Evolutionary conservation across 2,329 filamentous ascomycete genomes (phyloP).

Genomic region (Zalaria sp.): DNA sequence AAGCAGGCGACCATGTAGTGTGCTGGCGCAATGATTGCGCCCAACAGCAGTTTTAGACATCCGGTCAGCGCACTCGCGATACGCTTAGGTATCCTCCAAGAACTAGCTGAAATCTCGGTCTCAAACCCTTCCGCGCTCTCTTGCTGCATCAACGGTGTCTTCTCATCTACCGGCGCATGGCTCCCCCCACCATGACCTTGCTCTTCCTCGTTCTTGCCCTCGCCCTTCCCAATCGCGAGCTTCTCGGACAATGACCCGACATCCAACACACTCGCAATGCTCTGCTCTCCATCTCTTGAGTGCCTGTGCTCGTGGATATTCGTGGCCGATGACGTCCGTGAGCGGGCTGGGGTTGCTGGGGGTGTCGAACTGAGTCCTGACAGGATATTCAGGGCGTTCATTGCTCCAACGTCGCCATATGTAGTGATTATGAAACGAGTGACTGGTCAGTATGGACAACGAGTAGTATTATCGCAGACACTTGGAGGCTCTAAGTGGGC

Average conservation of each 20-base stretch:
- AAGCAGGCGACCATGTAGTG: slow-evolving; percentile 73
- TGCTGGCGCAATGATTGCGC: slow-evolving; percentile 64
- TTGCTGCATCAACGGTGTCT: slow-evolving; percentile 48
- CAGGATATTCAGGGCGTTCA: slow-evolving; percentile 92
- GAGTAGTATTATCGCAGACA: no score
- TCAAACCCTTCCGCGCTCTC: slow-evolving; percentile 14
- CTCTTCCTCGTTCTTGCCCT: slow-evolving; percentile 1
- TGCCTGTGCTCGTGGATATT: slow-evolving; percentile 19
- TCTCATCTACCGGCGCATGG: slow-evolving; percentile 38
- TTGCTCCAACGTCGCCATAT: slow-evolving; percentile 35
- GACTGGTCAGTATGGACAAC: background rate
- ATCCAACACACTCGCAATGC: background rate
- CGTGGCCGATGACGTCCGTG: slow-evolving; percentile 39
- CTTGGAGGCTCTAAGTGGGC: no score
- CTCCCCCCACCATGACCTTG: background rate
- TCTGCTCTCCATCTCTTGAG: background rate
- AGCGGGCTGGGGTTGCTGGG: slow-evolving; percentile 31
- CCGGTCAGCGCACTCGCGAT: slow-evolving; percentile 60
- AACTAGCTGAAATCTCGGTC: slow-evolving; percentile 15
- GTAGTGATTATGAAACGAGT: background rate
- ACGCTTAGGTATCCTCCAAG: slow-evolving; percentile 47
- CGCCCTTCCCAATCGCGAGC: background rate
- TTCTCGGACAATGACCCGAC: background rate
- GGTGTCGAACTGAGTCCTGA: slow-evolving; percentile 53
- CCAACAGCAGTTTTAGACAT: slow-evolving; percentile 64